A percentile compares a stretch with the other conserved stretches of the same genome.
These are phyloP conservation scores for Venturia pyrina DNA, from an alignment of 2,329 filamentous ascomycete genomes.

Conservation along the genomic window DNA sequence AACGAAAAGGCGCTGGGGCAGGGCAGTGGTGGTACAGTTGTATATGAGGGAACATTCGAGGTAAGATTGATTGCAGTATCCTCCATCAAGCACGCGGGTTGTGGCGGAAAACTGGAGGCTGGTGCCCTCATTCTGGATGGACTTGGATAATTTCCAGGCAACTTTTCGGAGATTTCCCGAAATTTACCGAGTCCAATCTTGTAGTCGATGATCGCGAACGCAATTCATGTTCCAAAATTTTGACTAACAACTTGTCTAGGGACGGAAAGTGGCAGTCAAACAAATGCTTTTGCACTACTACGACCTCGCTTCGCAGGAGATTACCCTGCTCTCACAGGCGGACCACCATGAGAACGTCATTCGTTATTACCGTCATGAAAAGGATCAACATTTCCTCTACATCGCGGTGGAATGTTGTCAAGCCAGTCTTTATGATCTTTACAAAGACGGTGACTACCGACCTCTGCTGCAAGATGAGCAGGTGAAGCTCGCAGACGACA, in stretches of 20 bases:
- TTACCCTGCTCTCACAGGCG: constrained; percentile 78
- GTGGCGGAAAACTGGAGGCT: no score
- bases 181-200: not conserved
- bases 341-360: constrained; percentile 96
- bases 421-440: constrained; percentile 83
- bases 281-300: constrained; percentile 94
- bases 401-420: constrained; percentile 93
- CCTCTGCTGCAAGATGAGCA: constrained; percentile 45
- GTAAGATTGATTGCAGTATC: constrained; percentile 17
- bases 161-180: not conserved
- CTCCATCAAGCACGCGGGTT: no score
- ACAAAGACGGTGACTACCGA: constrained; percentile 50
- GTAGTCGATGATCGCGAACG: not conserved
- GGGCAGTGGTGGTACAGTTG: constrained; percentile 93
- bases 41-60: constrained; percentile 90
- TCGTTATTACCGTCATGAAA: constrained; percentile 87
- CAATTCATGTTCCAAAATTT: not conserved
- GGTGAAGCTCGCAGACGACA: constrained; percentile 58
- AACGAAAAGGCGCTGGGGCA: constrained; percentile 51
- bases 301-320: constrained; percentile 90
- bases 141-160: not conserved
- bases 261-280: constrained; percentile 88
- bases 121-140: not conserved
- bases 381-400: constrained; percentile 83
- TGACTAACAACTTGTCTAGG: constrained; percentile 27